Conservation (phyloP, 2,329 filamentous ascomycete genomes). For the Sporothrix dimorphospora region DNA sequence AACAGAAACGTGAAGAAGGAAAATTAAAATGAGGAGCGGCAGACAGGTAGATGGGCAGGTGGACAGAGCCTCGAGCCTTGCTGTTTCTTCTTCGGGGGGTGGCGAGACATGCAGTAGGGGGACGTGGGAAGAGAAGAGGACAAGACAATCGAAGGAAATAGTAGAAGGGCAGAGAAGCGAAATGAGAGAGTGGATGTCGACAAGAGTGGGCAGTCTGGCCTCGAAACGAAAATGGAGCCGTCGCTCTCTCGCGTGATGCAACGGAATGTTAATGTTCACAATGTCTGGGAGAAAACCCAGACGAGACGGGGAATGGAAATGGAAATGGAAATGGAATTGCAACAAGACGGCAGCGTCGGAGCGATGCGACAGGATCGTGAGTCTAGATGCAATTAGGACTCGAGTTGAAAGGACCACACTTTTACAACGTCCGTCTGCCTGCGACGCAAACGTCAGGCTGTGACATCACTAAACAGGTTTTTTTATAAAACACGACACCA, state of each 20-base stretch:
- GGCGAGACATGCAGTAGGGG: constrained; percentile 25
- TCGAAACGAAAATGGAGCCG: background rate
- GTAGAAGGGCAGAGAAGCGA: background rate
- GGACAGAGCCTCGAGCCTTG: background rate
- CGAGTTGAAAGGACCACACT: background rate
- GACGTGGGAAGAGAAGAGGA: background rate
- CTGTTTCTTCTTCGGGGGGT: constrained; percentile 15
- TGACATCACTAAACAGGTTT: constrained; percentile 12
- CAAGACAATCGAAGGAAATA: constrained; percentile 6
- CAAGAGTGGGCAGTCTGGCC: background rate
- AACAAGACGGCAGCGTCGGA: background rate
- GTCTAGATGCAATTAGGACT: background rate
- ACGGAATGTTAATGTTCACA: background rate
- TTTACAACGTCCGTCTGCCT: background rate
- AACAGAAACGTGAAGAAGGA: background rate
- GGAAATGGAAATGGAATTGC: background rate
- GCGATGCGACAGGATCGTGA: background rate
- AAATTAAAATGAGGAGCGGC: constrained; percentile 1
- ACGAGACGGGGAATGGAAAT: background rate
- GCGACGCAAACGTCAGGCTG: background rate
- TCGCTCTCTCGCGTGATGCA: background rate
- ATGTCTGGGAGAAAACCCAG: background rate
- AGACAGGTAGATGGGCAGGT: background rate
- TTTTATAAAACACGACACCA: background rate
- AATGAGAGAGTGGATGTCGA: background rate